Base-by-base conservation (phyloP, 805 yeast genomes). In the Yamadazyma nakazawae region DNA sequence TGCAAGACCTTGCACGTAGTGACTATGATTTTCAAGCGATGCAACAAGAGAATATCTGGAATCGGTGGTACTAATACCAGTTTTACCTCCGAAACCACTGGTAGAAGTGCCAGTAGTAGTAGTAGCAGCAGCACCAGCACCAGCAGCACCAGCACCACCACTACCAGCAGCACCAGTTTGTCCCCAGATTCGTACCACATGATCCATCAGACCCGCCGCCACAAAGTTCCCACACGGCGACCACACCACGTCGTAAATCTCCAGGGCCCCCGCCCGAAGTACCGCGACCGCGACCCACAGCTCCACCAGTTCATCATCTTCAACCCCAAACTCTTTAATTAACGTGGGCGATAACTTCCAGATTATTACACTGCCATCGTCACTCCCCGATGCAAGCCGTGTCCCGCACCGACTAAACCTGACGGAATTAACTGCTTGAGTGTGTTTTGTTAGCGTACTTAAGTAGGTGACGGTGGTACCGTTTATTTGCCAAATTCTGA, bases 201-300 rank as follows among this genome's bases (percentile, higher is more conserved):
- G 88, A 65, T 94, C 98, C 88, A 92, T 89, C 13, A 96, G 84
- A 0, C 96, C 98, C 6, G 94, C 81, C n/a, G 87, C 81, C 25
- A 94, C 72, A 59, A 77, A 85, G 48, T 71, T 74, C 1, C 85
- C 81, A 58, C 86, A 86, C 0, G 98, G 97, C 2, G 96, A 86
- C 99, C 99, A 94, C 17, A 88, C 79, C 2, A 94, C 63, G 62
- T 94, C 99, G 64, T 92, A 91, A 34, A 94, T 82, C 63, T 94
- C 99, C 34, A 87, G 77, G 2, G 83, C 76, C 1, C 82, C 72
- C 2, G 80, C 67, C 30, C 88, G 68, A 53, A 83, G 75, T 8
- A 83, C 76, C 41, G 75, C 76, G 42, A 78, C 76, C 31, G 85
- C 69, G 12, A 70, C 69, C 97, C 98, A 94, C 18, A 82, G 73